Evolutionary conservation across 1,284 basidiomycete genomes (phyloP).

Genomic region (Acaromyces ingoldii): DNA sequence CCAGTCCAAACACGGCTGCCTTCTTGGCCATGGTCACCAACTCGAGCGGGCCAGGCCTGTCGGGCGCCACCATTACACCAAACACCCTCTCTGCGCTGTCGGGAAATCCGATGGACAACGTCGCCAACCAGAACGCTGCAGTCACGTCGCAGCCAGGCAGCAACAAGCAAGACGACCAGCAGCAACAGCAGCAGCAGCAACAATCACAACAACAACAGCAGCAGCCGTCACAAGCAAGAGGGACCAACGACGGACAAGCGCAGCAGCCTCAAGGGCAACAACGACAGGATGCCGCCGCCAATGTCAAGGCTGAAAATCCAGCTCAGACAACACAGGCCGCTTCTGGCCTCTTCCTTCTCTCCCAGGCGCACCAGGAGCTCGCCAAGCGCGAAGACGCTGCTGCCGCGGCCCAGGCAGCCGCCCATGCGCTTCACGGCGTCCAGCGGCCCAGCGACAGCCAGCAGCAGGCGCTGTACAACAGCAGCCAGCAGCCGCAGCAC

Average conservation of each 20-base stretch:
- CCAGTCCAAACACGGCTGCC: slow-evolving; percentile 83
- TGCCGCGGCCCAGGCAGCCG: slow-evolving; percentile 1
- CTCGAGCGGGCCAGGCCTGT: slow-evolving; percentile 19
- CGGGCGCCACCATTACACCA: slow-evolving; percentile 65
- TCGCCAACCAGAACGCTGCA: not conserved
- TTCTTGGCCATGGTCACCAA: slow-evolving; percentile 84
- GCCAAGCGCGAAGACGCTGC: slow-evolving; percentile 79
- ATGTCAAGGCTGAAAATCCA: not conserved
- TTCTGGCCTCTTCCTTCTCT: slow-evolving; percentile 86
- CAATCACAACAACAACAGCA: no score
- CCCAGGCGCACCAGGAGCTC: slow-evolving; percentile 88
- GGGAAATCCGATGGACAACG: slow-evolving; percentile 1
- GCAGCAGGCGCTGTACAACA: slow-evolving; percentile 16
- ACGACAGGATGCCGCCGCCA: not conserved
- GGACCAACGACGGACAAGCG: not conserved
- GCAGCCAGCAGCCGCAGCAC: slow-evolving; percentile 4
- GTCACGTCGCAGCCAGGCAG: slow-evolving; percentile 13
- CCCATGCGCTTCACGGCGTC: not conserved
- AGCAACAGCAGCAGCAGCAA: not conserved
- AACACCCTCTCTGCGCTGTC: slow-evolving; percentile 60
- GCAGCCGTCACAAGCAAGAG: no score
- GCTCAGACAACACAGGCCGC: slow-evolving; percentile 58
- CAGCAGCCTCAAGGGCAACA: no score
- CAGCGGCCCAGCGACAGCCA: no score
- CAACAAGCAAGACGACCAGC: slow-evolving; percentile 14